Evolutionary conservation across 257 asterid species (phyloP), one percentile per base, ranked within the genome.

Genomic region (Rhazya stricta): DNA sequence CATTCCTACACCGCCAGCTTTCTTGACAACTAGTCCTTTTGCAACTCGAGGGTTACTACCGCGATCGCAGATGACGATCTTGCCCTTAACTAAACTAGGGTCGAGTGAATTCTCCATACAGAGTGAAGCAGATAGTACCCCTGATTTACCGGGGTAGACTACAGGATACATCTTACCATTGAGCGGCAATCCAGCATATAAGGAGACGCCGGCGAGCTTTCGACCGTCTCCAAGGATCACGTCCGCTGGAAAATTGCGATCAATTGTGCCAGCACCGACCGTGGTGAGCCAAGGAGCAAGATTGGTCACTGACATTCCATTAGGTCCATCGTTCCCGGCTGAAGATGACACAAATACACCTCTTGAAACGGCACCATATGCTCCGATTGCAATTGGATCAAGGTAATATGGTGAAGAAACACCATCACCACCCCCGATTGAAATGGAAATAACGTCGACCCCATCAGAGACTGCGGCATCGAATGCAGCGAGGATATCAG

Each of bases 261-360:
- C 99, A 62, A 95, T 92, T 18, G 98, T 91, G 27, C 99, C 96
- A 3, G 97, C 99, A 13, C 99, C 99, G 70, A 95, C 98, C 29
- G 99, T 91, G 53, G 95, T 91, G 41, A 95, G 69, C 99, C 99
- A 95, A 12, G 99, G 99, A 6, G 99, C 98, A 36, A 95, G 85
- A 71, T 95, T 95, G 5, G 99, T 95, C 4, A 88, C 99, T 0
- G 99, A 92, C 98, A 95, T 91, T 12, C 91, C 96, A 75, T 85
- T 89, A 2, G 99, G 99, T 23, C 99, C 99, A 41, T 92, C 99
- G 77, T 95, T 95, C 65, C 99, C 99, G 7, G 97, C 99, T 5
- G 98, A 92, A 57, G 97, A 87, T 5, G 99, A 85, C 6, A 95
- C 98, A 76, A 95, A 92, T 19, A 95, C 85, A 4, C 99, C 99